A percentile compares a stretch with the other conserved stretches of the same genome.
phyloP scores from a whole-genome alignment of 2,329 filamentous ascomycete species.

The Sphaerulina vaccinii region DNA sequence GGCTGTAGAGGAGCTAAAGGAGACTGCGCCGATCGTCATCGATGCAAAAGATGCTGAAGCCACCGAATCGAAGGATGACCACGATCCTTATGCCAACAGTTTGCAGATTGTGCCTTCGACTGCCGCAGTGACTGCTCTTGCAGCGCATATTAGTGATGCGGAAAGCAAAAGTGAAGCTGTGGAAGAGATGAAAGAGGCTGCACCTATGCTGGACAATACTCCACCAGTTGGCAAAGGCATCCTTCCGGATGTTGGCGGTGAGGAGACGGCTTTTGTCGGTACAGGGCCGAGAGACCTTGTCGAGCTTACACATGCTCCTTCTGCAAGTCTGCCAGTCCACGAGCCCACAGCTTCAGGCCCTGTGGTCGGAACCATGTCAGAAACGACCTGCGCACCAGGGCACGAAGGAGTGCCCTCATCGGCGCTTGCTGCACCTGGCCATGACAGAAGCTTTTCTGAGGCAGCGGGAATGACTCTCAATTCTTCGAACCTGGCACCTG shows the following conservation, averaged over 20 bases:
- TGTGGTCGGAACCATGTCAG: no score
- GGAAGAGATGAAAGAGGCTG: slow-evolving; percentile 3
- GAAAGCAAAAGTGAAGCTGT: slow-evolving; percentile 7
- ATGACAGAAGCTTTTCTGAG: background rate
- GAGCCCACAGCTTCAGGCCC: background rate
- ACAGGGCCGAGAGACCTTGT: background rate
- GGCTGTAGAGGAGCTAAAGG: slow-evolving; percentile 3
- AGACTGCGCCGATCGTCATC: slow-evolving; percentile 1
- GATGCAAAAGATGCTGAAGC: background rate
- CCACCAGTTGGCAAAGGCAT: no score
- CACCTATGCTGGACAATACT: background rate
- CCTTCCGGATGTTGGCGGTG: background rate
- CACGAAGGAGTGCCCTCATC: background rate
- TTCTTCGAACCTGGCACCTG: background rate
- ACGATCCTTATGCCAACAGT: no score
- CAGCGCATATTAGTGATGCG: slow-evolving; percentile 7
- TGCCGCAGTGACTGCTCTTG: slow-evolving; percentile 4
- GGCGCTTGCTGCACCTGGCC: background rate
- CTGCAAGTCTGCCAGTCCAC: no score
- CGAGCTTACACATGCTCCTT: slow-evolving; percentile 1
- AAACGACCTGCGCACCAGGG: background rate
- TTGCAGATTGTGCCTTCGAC: background rate
- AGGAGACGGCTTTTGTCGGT: no score
- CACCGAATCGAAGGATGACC: no score
- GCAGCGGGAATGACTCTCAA: background rate